phyloP scores from a whole-genome alignment of 2,329 filamentous ascomycete genomes.

The Penicillium nordicum region DNA sequence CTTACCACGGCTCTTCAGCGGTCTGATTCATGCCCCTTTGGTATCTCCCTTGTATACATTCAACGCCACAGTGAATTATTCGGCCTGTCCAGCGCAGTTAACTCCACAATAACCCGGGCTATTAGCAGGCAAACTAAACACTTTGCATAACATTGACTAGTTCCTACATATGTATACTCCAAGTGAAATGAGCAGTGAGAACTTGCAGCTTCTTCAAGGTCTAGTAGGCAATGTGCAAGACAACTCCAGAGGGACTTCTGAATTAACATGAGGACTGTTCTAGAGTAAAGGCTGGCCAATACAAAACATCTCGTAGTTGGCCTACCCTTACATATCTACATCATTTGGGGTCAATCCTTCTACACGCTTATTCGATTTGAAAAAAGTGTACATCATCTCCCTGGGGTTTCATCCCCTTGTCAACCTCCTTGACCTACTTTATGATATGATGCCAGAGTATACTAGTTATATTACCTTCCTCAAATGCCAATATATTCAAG shows the following conservation, averaged over 20 bases:
- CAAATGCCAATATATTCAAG: not conserved
- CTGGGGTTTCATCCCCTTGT: not conserved
- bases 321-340: too few species aligned
- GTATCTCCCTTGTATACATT: not conserved
- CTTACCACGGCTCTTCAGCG: constrained; percentile 1
- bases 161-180: not conserved
- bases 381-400: not conserved
- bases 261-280: too few species aligned
- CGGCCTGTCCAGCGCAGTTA: not conserved
- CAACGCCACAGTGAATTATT: not conserved
- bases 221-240: not conserved
- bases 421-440: not conserved
- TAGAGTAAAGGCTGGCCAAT: too few species aligned
- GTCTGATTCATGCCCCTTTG: not conserved
- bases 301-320: too few species aligned
- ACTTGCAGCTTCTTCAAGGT: not conserved
- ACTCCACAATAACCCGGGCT: not conserved
- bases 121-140: not conserved
- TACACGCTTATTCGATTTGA: too few species aligned
- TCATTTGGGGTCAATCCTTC: too few species aligned
- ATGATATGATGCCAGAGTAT: not conserved
- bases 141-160: not conserved
- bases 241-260: too few species aligned
- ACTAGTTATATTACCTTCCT: not conserved
- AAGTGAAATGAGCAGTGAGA: not conserved